phyloP scores from a whole-genome alignment of 1,284 basidiomycete genomes.

The Porodaedalea pini region DNA sequence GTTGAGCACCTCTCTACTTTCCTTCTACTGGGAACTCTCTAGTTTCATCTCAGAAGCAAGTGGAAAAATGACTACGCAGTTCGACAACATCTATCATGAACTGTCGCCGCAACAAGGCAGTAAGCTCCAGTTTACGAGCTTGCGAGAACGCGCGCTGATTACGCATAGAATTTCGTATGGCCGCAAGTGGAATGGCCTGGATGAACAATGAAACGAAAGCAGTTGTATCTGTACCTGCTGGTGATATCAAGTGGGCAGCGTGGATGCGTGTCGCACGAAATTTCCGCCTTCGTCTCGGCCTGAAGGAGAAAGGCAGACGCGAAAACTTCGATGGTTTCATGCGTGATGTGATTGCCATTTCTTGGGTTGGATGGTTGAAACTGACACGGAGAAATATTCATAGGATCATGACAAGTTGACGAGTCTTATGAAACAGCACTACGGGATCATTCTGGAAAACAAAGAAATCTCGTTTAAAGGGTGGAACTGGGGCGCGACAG shows the following conservation, averaged over 20 bases:
- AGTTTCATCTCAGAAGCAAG: not conserved
- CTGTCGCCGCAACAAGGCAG: conserved; percentile 45
- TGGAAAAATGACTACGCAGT: conserved; percentile 36
- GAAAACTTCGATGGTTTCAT: conserved; percentile 94
- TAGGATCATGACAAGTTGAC: conserved; percentile 83
- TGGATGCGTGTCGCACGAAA: conserved; percentile 92
- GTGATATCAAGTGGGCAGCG: conserved; percentile 82
- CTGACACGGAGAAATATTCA: conserved; percentile 3
- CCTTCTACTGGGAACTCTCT: too few species aligned
- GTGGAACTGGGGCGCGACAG: conserved; percentile 98
- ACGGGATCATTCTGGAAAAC: conserved; percentile 80
- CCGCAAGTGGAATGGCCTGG: conserved; percentile 89
- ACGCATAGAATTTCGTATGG: conserved; percentile 79
- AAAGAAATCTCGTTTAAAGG: conserved; percentile 90
- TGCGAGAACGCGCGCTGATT: not conserved
- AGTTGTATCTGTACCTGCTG: conserved; percentile 63
- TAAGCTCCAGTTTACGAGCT: conserved; percentile 28
- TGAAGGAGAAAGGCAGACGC: conserved; percentile 67
- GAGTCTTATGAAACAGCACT: conserved; percentile 79
- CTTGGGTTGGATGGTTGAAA: not conserved
- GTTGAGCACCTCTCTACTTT: not conserved
- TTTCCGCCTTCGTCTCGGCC: conserved; percentile 83
- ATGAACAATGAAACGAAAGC: conserved; percentile 68
- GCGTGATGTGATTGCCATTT: conserved; percentile 63
- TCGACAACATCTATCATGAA: conserved; percentile 49